Evolutionary conservation across 345 rosid species (phyloP).

Genomic region (Brassica cretica): DNA sequence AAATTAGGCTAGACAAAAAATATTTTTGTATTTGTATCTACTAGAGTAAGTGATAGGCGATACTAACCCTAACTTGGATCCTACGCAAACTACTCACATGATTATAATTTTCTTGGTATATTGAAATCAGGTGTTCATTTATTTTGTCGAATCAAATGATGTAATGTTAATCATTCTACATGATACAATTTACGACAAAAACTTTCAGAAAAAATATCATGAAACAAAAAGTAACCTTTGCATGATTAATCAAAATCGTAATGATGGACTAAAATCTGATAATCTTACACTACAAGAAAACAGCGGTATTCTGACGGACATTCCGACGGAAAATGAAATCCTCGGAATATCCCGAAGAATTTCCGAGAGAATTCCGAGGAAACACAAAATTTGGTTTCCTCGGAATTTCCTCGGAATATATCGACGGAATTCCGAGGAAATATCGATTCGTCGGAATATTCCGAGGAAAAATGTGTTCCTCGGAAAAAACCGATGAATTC

Average conservation of each 20-base stretch:
- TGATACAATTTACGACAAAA: constrained; percentile 15
- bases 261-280: constrained; percentile 7
- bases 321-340: too few species aligned
- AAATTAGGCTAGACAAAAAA: constrained; percentile 1
- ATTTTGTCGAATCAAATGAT: neutral
- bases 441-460: too few species aligned
- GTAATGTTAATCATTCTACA: neutral
- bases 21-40: neutral
- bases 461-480: too few species aligned
- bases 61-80: neutral
- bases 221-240: constrained; percentile 12
- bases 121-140: neutral
- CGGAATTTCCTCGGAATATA: too few species aligned
- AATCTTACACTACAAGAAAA: neutral
- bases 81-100: neutral
- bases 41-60: neutral
- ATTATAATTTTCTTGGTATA: neutral
- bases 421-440: too few species aligned
- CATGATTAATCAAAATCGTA: constrained; percentile 12
- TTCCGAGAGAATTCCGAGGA: too few species aligned
- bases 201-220: neutral
- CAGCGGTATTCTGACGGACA: too few species aligned
- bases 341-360: too few species aligned
- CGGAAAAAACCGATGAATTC: too few species aligned
- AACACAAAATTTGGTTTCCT: too few species aligned